Evolutionary conservation across 2,329 filamentous ascomycete genomes (phyloP).

Genomic region (Fusarium tupiense): DNA sequence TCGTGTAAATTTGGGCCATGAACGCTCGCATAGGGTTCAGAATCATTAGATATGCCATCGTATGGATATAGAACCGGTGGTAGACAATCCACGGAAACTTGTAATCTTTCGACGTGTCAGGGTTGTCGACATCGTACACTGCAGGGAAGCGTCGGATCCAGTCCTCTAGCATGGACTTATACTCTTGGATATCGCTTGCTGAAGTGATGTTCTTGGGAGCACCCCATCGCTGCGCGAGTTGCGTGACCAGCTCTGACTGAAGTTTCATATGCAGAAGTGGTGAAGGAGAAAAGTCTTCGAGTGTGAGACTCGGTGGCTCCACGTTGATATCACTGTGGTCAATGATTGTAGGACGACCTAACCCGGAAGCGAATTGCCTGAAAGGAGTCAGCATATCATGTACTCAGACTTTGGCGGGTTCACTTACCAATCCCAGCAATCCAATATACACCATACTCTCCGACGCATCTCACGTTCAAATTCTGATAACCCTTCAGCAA

Average conservation of each 20-base stretch:
- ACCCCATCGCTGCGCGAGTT: constrained; percentile 44
- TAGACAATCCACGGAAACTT: constrained; percentile 53
- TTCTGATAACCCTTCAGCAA: constrained; percentile 40
- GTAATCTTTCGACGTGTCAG: constrained; percentile 54
- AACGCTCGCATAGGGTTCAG: constrained; percentile 58
- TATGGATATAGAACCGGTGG: constrained; percentile 58
- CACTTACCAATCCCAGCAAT: constrained; percentile 51
- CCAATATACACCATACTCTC: constrained; percentile 49
- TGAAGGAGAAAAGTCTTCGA: constrained; percentile 47
- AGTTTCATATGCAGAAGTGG: constrained; percentile 50
- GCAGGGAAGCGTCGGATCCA: constrained; percentile 56
- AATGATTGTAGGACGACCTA: constrained; percentile 48
- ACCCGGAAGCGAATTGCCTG: constrained; percentile 49
- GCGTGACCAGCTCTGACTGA: constrained; percentile 47
- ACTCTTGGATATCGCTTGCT: constrained; percentile 44
- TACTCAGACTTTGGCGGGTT: too few species aligned
- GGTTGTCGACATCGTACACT: constrained; percentile 49
- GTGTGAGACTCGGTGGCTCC: constrained; percentile 46
- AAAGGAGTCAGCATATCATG: not conserved
- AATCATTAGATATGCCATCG: constrained; percentile 56
- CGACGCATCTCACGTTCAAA: constrained; percentile 50
- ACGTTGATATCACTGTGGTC: constrained; percentile 47
- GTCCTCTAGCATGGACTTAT: constrained; percentile 48
- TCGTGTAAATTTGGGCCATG: constrained; percentile 51
- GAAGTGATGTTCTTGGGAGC: constrained; percentile 41